Evolutionary conservation across 2,329 filamentous ascomycete genomes (phyloP), one percentile per base, ranked within the genome.

Genomic region (Ambrosiella xylebori): DNA sequence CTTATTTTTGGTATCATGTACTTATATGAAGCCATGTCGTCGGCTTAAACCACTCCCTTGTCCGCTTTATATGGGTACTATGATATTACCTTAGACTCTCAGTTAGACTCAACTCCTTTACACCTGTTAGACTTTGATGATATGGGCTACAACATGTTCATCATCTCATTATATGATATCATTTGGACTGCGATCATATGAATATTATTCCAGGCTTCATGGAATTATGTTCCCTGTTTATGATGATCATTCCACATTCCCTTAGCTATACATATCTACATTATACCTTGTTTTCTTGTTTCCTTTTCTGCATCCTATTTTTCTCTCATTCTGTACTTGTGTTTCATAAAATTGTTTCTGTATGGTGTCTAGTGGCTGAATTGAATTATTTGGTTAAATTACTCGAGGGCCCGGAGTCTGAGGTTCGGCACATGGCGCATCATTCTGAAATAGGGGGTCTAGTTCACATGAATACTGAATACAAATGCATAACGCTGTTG

Each of bases 1-100:
- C 74, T 97, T 53, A 71, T 89, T 37, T 98, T 98, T 68, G 91
- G 89, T 61, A 71, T 95, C 64, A 90, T 98, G 64, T 98, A 98
- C 71, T 73, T 95, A 41, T 74, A 90, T 61, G 91, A 97, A 70
- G 85, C 85, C 12, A 73, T 90, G 66, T 81, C 81, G 66, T 71
- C 71, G 37, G 17, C 47, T 36, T 54, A 54, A 54, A 35, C 37
- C 13, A 44, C 41, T 40, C 37, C 37, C 11, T 40, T 19, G 12
- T 38, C n/a, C 4, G 44, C 11, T 13, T 47, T 19, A 47, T 7
- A 51, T 51, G 27, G 47, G 47, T 13, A 1, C 35, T 36, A 13
- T 27, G 27, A 51, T 51, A 3, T 51, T 51, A 51, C 47, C 47
- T 12, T 51, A 41, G 40, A 13, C 44, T 47, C n/a, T 2, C n/a